phyloP scores from a whole-genome alignment of 163 green algal species.

The Prototheca wickerhamii region DNA sequence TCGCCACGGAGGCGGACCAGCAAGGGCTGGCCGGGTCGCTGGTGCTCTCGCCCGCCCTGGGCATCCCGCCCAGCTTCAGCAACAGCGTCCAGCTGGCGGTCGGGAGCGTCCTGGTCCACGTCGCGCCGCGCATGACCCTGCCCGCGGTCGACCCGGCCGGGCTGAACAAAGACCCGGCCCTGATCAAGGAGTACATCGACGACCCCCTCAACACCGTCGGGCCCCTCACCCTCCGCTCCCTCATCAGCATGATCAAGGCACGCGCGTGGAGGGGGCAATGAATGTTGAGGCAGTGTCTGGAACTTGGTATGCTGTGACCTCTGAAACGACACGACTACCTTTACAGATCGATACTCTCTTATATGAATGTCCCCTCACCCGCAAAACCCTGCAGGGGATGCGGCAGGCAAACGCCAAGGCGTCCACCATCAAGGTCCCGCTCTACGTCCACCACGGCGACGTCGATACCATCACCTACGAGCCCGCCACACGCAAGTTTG shows the following conservation, averaged over 20 bases:
- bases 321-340: not conserved
- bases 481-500: constrained; percentile 7
- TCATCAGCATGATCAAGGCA: constrained; percentile 17
- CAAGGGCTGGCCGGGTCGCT: constrained; percentile 49
- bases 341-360: not conserved
- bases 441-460: constrained; percentile 51
- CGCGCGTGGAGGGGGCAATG: not conserved
- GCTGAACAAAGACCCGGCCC: constrained; percentile 46
- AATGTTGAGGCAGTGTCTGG: not conserved
- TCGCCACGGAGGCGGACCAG: constrained; percentile 24
- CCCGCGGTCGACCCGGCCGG: constrained; percentile 54
- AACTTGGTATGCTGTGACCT: no score
- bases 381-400: constrained; percentile 43
- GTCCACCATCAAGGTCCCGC: constrained; percentile 36
- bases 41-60: constrained; percentile 57
- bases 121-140: constrained; percentile 47
- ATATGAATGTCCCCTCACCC: not conserved
- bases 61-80: constrained; percentile 39
- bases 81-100: constrained; percentile 41
- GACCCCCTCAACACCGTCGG: constrained; percentile 36
- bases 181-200: constrained; percentile 28
- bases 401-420: constrained; percentile 6
- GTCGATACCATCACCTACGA: constrained; percentile 37
- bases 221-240: constrained; percentile 35
- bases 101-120: constrained; percentile 37